phyloP scores from a whole-genome alignment of 2,329 filamentous ascomycete genomes.

The Trichoderma sp. region DNA sequence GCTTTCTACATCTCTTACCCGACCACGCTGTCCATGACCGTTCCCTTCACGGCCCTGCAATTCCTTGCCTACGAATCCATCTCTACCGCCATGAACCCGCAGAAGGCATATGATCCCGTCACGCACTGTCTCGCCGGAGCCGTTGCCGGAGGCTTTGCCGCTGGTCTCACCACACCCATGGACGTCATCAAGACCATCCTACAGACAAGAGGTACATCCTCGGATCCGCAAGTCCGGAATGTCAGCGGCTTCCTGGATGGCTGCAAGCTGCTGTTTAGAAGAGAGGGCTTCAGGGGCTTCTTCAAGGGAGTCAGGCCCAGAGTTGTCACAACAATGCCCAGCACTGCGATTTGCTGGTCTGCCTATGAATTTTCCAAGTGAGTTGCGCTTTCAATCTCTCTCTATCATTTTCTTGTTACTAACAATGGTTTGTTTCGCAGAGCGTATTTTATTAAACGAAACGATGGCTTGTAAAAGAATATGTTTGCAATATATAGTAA shows the following conservation, averaged over 20 bases:
- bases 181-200: conserved; percentile 98
- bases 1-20: conserved; percentile 99
- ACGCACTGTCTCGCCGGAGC: conserved; percentile 93
- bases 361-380: conserved; percentile 68
- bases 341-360: conserved; percentile 99
- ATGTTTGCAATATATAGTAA: background rate
- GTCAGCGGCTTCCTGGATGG: conserved; percentile 79
- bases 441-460: conserved; percentile 59
- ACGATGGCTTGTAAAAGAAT: conserved; percentile 39
- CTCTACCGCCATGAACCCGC: conserved; percentile 87
- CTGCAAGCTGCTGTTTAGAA: conserved; percentile 73
- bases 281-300: conserved; percentile 83
- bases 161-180: conserved; percentile 90
- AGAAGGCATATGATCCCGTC: conserved; percentile 80
- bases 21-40: conserved; percentile 96
- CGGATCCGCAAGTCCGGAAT: conserved; percentile 76
- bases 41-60: conserved; percentile 94
- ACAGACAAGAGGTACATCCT: conserved; percentile 83
- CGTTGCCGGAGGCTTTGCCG: conserved; percentile 87
- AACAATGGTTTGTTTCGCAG: conserved; percentile 31
- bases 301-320: conserved; percentile 89
- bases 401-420: background rate
- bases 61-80: conserved; percentile 98
- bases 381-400: conserved; percentile 29
- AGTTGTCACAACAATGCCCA: conserved; percentile 95